Percentiles rank a stretch among this genome's conserved stretches.
Evolutionary conservation across 2,329 filamentous ascomycete species (phyloP).

Genomic region (Trichophyton mentagrophytes): DNA sequence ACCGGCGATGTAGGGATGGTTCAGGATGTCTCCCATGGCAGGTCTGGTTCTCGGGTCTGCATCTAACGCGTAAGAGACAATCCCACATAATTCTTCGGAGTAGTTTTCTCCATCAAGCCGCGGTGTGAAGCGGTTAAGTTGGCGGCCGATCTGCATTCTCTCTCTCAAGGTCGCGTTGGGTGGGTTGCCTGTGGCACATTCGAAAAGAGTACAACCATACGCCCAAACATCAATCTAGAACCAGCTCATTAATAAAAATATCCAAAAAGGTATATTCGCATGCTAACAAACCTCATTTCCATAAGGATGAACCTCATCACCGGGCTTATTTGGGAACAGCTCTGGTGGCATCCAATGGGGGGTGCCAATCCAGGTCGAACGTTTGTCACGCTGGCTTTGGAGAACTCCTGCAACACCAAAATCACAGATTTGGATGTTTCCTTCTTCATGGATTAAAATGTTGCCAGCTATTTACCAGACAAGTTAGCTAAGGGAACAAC

Average conservation of each 20-base stretch:
- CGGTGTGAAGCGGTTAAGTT: conserved; percentile 31
- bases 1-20: conserved; percentile 33
- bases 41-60: conserved; percentile 34
- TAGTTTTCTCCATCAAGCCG: conserved; percentile 32
- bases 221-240: conserved; percentile 39
- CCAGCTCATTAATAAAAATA: conserved; percentile 1
- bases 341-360: conserved; percentile 57
- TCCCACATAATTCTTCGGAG: conserved; percentile 33
- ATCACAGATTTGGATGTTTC: conserved; percentile 50
- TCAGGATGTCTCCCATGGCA: conserved; percentile 34
- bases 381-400: conserved; percentile 47
- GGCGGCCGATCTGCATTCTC: conserved; percentile 35
- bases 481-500: neutral
- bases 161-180: conserved; percentile 37
- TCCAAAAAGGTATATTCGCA: neutral
- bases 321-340: conserved; percentile 32
- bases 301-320: conserved; percentile 30
- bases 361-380: conserved; percentile 53
- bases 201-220: conserved; percentile 38
- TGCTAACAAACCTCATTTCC: conserved; percentile 32
- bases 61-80: conserved; percentile 34
- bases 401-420: conserved; percentile 54
- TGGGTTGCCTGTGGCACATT: conserved; percentile 38
- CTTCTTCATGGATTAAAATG: conserved; percentile 51
- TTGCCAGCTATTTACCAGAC: conserved; percentile 40